phyloP scores from a whole-genome alignment of 305 asterid species.

The Fraxinus baroniana region DNA sequence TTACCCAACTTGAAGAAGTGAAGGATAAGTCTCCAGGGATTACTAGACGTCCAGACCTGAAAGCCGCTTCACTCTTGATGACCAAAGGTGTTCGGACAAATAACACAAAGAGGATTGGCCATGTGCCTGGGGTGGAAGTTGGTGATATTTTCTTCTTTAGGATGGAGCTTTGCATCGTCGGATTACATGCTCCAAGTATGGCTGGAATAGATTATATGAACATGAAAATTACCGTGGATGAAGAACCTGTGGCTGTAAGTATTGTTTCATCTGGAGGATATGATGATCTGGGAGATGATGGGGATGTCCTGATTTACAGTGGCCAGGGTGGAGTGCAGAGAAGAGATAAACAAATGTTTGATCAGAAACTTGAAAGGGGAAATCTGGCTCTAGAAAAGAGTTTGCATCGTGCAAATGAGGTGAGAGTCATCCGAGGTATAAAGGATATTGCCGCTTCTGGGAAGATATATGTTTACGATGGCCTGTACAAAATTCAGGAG shows the following conservation, averaged over 20 bases:
- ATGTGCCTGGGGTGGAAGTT: conserved; percentile 71
- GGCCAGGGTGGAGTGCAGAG: conserved; percentile 63
- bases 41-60: conserved; percentile 70
- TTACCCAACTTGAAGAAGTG: conserved; percentile 63
- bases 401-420: conserved; percentile 52
- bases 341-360: conserved; percentile 48
- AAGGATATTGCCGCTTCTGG: conserved; percentile 46
- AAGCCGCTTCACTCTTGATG: conserved; percentile 65
- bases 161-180: conserved; percentile 81
- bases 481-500: conserved; percentile 44
- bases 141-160: conserved; percentile 87
- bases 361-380: conserved; percentile 61
- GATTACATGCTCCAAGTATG: conserved; percentile 84
- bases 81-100: conserved; percentile 68
- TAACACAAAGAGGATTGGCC: conserved; percentile 55
- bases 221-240: conserved; percentile 51
- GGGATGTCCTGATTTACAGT: conserved; percentile 48
- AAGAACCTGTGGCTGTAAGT: conserved; percentile 85
- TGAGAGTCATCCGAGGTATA: conserved; percentile 65
- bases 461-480: conserved; percentile 76
- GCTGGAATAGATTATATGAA: conserved; percentile 85
- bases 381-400: conserved; percentile 60
- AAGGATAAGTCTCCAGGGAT: conserved; percentile 43
- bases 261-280: conserved; percentile 92
- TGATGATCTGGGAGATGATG: conserved; percentile 71